Base-by-base conservation (phyloP, 495 filamentous ascomycete species). In the Xanthoparmelia taractica region DNA sequence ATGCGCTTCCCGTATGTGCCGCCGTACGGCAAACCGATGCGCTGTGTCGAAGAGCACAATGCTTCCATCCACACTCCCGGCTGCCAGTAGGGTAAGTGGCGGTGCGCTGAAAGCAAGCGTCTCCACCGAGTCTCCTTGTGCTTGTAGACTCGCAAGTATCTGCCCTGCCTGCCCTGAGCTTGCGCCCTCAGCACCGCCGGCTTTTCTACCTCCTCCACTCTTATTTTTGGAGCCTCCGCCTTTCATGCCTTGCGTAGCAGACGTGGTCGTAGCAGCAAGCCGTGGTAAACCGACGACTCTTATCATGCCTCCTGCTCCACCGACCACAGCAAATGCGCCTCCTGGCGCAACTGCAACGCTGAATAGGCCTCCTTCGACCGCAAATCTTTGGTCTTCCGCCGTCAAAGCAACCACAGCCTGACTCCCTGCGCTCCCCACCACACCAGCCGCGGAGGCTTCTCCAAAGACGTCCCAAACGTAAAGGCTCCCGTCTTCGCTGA, bases 391-490 rank as follows among this genome's bases (percentile, higher is more conserved):
- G 72, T 99, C 95, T 52, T 82, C 79, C 0, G 80, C 78, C 25
- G 88, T 96, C n/a, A 96, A 79, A 0, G 85, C 87, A 7, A 98
- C 87, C 23, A 96, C 83, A 15, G 79, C 77, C 50, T 87, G 90
- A 58, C 85, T 84, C 25, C 87, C 85, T 54, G 82, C 84, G 47
- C 85, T 84, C 52, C 82, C 83, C 13, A 85, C 79, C 17, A 94
- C 76, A 15, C 87, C 89, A 45, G 87, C 85, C 0, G 87, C 89
- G 20, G 87, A 87, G 0, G 90, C 92, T 45, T 84, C 85, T 37
- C 92, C 90, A 74, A 91, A 96, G 15, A 91, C 88, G 73, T 97
- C 94, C 81, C 90, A 96, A 45, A 96, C 92, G 74, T 91, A 91
- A 67, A 99, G 84, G 65, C 85, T 90, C 31, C 85, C 82, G 70